Evolutionary conservation across 2,329 filamentous ascomycete species (phyloP).

Genomic region (Alternaria incomplexa): DNA sequence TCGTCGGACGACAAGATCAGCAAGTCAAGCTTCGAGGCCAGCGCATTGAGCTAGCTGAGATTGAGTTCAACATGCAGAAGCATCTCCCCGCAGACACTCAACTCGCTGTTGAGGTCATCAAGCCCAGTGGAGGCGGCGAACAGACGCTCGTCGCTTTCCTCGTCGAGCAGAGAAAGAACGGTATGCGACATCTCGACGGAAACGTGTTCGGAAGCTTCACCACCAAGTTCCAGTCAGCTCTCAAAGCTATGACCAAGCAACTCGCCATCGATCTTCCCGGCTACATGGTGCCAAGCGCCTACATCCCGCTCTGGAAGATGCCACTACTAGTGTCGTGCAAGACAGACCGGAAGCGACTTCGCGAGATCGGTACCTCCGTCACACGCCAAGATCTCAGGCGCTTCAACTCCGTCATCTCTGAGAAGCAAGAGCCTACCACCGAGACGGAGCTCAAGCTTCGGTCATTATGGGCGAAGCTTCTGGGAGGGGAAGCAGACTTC

Average conservation of each 20-base stretch:
- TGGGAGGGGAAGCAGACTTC: slow-evolving; percentile 43
- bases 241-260: slow-evolving; percentile 39
- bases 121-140: slow-evolving; percentile 40
- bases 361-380: slow-evolving; percentile 41
- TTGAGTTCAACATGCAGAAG: slow-evolving; percentile 50
- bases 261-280: slow-evolving; percentile 37
- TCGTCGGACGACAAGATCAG: slow-evolving; percentile 46
- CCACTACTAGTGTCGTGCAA: slow-evolving; percentile 45
- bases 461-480: slow-evolving; percentile 39
- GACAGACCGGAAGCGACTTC: slow-evolving; percentile 44
- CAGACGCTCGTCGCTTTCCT: slow-evolving; percentile 44
- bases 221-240: slow-evolving; percentile 34
- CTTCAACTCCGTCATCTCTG: slow-evolving; percentile 37
- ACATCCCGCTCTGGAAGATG: slow-evolving; percentile 46
- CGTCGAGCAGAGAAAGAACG: slow-evolving; percentile 37
- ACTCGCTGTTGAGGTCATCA: slow-evolving; percentile 59
- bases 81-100: slow-evolving; percentile 46
- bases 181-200: slow-evolving; percentile 39
- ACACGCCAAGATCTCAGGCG: slow-evolving; percentile 40
- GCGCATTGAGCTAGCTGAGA: slow-evolving; percentile 48
- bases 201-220: slow-evolving; percentile 42
- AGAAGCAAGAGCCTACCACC: slow-evolving; percentile 53
- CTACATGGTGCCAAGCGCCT: slow-evolving; percentile 47
- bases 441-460: slow-evolving; percentile 40
- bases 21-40: slow-evolving; percentile 52